Evolutionary conservation across 2,329 filamentous ascomycete species (phyloP).

Genomic region (Exophiala bonariae): DNA sequence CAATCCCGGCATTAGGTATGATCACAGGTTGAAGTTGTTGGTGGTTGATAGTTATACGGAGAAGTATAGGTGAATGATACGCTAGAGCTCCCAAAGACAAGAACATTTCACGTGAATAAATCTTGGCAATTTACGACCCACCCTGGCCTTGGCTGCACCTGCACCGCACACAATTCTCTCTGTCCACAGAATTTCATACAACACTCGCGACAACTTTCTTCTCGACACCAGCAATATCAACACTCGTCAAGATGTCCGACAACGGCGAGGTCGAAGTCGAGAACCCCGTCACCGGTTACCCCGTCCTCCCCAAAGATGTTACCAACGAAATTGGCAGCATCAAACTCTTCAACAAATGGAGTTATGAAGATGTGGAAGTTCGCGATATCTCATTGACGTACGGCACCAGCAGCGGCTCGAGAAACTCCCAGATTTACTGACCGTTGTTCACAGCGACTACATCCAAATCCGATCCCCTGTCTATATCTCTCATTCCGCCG

Average conservation of each 20-base stretch:
- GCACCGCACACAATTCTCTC: slow-evolving; percentile 3
- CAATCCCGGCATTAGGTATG: too few relatives aligned
- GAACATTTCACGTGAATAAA: neutral
- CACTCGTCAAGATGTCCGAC: slow-evolving; percentile 27
- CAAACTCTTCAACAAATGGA: slow-evolving; percentile 98
- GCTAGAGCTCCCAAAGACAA: too few relatives aligned
- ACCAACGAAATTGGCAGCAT: slow-evolving; percentile 83
- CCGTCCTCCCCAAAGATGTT: slow-evolving; percentile 91
- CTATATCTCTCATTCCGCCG: slow-evolving; percentile 98
- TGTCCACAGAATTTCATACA: neutral
- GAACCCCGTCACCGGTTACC: slow-evolving; percentile 63
- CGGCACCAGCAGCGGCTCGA: slow-evolving; percentile 39
- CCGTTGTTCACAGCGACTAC: slow-evolving; percentile 75
- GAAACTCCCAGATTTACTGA: slow-evolving; percentile 31
- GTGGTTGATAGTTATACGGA: too few relatives aligned
- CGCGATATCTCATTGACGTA: slow-evolving; percentile 99
- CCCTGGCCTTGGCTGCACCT: neutral
- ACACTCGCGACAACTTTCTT: neutral
- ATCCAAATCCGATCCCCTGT: slow-evolving; percentile 99
- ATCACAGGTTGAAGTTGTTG: too few relatives aligned
- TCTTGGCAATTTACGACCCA: neutral
- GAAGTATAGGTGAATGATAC: too few relatives aligned
- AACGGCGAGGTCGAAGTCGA: slow-evolving; percentile 89
- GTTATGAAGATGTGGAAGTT: slow-evolving; percentile 99
- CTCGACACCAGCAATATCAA: neutral